Conservation (phyloP, 352 stramenopile species). For the Phytophthora niederhauseri region DNA sequence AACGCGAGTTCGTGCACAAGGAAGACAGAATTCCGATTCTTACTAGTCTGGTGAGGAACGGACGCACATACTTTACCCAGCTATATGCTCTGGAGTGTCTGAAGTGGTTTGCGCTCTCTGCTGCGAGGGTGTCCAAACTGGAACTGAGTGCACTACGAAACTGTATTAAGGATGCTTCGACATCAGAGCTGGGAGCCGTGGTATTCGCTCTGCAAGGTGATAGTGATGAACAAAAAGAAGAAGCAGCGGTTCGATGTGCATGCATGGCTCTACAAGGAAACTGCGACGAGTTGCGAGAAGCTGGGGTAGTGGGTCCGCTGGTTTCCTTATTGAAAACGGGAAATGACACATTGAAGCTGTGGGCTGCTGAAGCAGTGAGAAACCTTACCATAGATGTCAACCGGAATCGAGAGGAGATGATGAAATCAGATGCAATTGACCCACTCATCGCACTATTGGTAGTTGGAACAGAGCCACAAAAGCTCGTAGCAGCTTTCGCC, state of each 20-base stretch:
- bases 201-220: background rate
- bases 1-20: background rate
- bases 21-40: background rate
- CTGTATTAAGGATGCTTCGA: background rate
- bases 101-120: background rate
- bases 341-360: background rate
- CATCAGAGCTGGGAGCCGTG: background rate
- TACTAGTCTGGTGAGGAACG: background rate
- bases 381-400: background rate
- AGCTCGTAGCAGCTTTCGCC: background rate
- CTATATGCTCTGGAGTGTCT: background rate
- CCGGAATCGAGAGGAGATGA: background rate
- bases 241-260: background rate
- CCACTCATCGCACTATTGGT: background rate
- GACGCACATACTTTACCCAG: background rate
- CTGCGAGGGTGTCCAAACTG: background rate
- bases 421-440: background rate
- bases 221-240: background rate
- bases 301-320: background rate
- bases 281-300: background rate
- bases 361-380: background rate
- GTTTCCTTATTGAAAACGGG: background rate
- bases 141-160: background rate
- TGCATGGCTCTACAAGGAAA: background rate
- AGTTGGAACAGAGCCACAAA: conserved; percentile 1